Percentiles rank a stretch among this genome's conserved stretches.
phyloP scores from a whole-genome alignment of 768 basidiomycete species.

The Zangia roseola region DNA sequence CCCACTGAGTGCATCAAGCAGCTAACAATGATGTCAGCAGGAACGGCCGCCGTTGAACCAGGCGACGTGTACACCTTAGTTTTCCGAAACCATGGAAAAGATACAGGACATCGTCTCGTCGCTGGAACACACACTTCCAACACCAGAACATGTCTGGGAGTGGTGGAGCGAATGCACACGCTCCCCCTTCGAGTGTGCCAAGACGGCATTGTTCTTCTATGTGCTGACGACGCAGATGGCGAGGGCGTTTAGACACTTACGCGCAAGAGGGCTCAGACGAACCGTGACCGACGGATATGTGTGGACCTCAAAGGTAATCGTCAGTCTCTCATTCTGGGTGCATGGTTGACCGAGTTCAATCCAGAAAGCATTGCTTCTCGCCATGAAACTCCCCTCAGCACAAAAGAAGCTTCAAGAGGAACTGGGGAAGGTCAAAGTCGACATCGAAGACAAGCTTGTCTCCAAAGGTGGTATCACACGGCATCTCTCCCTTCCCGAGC shows the following conservation, averaged over 20 bases:
- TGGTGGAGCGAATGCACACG: constrained; percentile 16
- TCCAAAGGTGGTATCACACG: constrained; percentile 64
- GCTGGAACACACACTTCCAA: constrained; percentile 7
- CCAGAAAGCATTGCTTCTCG: constrained; percentile 55
- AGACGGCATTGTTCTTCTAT: constrained; percentile 36
- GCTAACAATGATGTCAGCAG: no score
- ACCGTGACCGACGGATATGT: constrained; percentile 28
- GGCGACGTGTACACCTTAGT: no score
- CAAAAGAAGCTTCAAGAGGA: constrained; percentile 59
- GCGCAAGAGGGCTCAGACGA: constrained; percentile 35
- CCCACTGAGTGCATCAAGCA: no score
- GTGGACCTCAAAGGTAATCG: constrained; percentile 26
- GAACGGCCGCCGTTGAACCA: no score
- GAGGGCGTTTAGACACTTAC: constrained; percentile 33
- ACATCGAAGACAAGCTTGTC: constrained; percentile 67
- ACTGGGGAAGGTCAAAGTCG: constrained; percentile 59
- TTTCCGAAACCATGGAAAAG: constrained; percentile 5
- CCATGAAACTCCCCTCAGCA: constrained; percentile 60
- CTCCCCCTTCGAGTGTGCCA: constrained; percentile 28
- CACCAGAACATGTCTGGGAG: constrained; percentile 6
- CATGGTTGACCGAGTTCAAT: background rate
- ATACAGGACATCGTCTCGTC: constrained; percentile 3
- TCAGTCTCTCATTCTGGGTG: no score
- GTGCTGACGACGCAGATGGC: constrained; percentile 28
- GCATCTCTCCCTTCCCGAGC: constrained; percentile 62